phyloP scores from a whole-genome alignment of 208 protist genomes.

The Crithidia sp. region DNA sequence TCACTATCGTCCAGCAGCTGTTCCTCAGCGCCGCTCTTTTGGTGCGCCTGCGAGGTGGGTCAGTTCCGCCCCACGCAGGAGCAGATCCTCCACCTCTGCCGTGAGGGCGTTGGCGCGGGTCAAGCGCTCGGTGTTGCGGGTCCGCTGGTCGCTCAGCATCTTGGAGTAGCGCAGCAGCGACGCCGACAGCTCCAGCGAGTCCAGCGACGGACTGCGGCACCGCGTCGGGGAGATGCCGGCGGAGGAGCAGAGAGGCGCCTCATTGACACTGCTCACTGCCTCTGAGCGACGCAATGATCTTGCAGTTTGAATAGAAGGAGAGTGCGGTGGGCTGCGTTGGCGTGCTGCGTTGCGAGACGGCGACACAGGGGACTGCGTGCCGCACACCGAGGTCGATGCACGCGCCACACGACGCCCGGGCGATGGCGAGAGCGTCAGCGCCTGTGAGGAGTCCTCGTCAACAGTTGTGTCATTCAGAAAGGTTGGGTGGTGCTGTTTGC shows the following conservation, averaged over 20 bases:
- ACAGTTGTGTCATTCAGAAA: background rate
- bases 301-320: background rate
- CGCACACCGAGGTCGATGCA: background rate
- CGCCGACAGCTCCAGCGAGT: slow-evolving; percentile 54
- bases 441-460: slow-evolving; percentile 20
- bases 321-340: background rate
- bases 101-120: slow-evolving; percentile 35
- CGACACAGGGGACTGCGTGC: background rate
- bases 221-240: slow-evolving; percentile 9
- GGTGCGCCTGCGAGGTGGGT: background rate
- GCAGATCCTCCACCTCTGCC: slow-evolving; percentile 60
- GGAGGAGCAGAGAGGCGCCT: background rate
- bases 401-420: slow-evolving; percentile 2
- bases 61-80: slow-evolving; percentile 33
- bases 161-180: slow-evolving; percentile 64
- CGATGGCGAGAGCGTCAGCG: slow-evolving; percentile 11
- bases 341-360: background rate
- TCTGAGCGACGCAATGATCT: too few species aligned
- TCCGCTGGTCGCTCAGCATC: slow-evolving; percentile 42
- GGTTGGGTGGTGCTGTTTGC: background rate
- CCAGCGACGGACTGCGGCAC: slow-evolving; percentile 25
- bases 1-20: too few species aligned
- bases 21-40: too few species aligned
- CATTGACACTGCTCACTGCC: background rate
- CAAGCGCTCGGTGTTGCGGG: slow-evolving; percentile 42